A percentile compares a stretch with the other conserved stretches of the same genome.
Conservation (phyloP, 2,329 filamentous ascomycete genomes). For the Hyphodiscus sp. region DNA sequence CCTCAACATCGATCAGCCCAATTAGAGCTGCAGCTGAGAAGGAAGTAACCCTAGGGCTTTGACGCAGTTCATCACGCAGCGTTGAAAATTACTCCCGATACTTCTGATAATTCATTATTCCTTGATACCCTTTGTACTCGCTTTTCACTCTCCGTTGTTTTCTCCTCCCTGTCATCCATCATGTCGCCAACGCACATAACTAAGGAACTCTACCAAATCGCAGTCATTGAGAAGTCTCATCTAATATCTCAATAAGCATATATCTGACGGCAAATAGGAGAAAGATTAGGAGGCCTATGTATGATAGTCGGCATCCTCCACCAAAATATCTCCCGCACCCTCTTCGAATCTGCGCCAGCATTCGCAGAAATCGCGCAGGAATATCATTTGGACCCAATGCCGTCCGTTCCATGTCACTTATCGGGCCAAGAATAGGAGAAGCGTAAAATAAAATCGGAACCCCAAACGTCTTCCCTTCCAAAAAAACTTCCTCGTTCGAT, state of each 20-base stretch:
- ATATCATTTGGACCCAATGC: slow-evolving; percentile 29
- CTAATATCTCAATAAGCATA: slow-evolving; percentile 7
- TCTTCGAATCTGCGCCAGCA: slow-evolving; percentile 27
- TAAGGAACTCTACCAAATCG: slow-evolving; percentile 26
- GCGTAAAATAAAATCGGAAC: slow-evolving; percentile 23
- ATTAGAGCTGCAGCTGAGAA: too few species aligned
- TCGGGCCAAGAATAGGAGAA: slow-evolving; percentile 23
- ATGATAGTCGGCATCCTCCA: slow-evolving; percentile 26
- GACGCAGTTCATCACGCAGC: too few species aligned
- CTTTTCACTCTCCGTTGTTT: not conserved
- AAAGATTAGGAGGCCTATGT: slow-evolving; percentile 27
- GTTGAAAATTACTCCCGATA: too few species aligned
- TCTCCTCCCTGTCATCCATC: too few species aligned
- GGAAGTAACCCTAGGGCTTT: too few species aligned
- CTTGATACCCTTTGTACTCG: too few species aligned
- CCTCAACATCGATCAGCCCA: too few species aligned
- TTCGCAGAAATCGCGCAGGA: slow-evolving; percentile 29
- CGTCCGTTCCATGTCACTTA: slow-evolving; percentile 24
- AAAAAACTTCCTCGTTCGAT: slow-evolving; percentile 25
- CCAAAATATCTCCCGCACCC: slow-evolving; percentile 23
- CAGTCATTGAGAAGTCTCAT: slow-evolving; percentile 22
- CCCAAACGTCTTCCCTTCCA: slow-evolving; percentile 18
- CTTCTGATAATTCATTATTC: not conserved
- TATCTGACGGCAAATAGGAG: slow-evolving; percentile 13
- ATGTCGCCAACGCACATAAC: slow-evolving; percentile 14